These are phyloP conservation scores for Parietichytrium sp. DNA, from an alignment of 108 stramenopile species.

Conservation along the genomic window DNA sequence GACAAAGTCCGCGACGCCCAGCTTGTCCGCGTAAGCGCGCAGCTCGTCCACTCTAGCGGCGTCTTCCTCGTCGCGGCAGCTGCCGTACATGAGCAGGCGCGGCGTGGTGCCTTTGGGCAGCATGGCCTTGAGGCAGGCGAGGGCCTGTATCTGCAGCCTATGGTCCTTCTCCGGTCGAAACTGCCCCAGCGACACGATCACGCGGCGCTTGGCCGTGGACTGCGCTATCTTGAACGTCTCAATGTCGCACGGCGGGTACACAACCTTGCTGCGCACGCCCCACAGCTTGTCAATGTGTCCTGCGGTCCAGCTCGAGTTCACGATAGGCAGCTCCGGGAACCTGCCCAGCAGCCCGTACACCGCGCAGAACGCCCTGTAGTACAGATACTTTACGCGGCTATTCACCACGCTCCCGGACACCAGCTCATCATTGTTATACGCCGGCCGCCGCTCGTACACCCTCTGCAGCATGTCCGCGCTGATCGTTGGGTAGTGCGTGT, in stretches of 20 bases:
- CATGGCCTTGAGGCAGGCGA: slow-evolving; percentile 38
- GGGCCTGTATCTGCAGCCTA: slow-evolving; percentile 70
- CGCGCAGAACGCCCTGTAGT: slow-evolving; percentile 81
- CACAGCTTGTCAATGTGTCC: slow-evolving; percentile 67
- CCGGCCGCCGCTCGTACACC: slow-evolving; percentile 75
- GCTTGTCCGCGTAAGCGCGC: slow-evolving; percentile 55
- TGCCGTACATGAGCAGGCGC: slow-evolving; percentile 80
- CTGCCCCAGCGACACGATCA: slow-evolving; percentile 87
- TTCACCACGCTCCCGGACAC: slow-evolving; percentile 59
- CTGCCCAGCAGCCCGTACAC: slow-evolving; percentile 76
- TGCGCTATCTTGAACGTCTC: slow-evolving; percentile 49
- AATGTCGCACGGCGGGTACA: slow-evolving; percentile 87
- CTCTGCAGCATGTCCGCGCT: slow-evolving; percentile 88
- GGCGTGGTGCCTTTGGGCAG: slow-evolving; percentile 1
- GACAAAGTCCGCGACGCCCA: slow-evolving; percentile 69
- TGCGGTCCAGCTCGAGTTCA: slow-evolving; percentile 93
- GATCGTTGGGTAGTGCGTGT: slow-evolving; percentile 98
- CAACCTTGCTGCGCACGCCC: slow-evolving; percentile 57
- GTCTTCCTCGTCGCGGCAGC: slow-evolving; percentile 84
- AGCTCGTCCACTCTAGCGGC: slow-evolving; percentile 67
- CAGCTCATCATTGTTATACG: slow-evolving; percentile 74
- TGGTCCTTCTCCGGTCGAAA: slow-evolving; percentile 99
- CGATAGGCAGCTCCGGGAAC: slow-evolving; percentile 77
- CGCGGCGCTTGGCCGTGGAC: slow-evolving; percentile 47
- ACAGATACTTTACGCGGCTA: slow-evolving; percentile 75